Evolutionary conservation across 2,329 filamentous ascomycete species (phyloP).

Genomic region (Amesomyces nigricolor): DNA sequence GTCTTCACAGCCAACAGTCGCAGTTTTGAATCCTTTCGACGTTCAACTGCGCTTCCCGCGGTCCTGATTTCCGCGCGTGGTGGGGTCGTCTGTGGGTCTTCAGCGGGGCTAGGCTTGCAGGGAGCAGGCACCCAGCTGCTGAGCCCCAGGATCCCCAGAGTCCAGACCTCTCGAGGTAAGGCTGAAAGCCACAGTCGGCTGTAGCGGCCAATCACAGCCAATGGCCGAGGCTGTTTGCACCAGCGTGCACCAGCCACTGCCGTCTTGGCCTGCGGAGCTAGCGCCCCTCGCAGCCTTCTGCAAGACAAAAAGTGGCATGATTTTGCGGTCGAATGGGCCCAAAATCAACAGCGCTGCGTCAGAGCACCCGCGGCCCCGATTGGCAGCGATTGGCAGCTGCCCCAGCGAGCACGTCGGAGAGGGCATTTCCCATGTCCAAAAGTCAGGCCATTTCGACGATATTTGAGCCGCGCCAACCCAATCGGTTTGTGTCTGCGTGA

Average conservation of each 20-base stretch:
- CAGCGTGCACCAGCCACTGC: slow-evolving; percentile 25
- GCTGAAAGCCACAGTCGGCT: slow-evolving; percentile 21
- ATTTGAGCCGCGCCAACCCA: slow-evolving; percentile 12
- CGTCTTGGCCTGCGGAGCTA: slow-evolving; percentile 24
- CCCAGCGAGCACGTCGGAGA: slow-evolving; percentile 9
- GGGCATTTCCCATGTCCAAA: slow-evolving; percentile 14
- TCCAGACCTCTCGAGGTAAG: slow-evolving; percentile 19
- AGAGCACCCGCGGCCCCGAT: slow-evolving; percentile 22
- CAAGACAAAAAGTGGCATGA: slow-evolving; percentile 28
- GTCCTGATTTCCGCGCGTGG: too few relatives aligned
- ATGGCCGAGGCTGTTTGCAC: background rate
- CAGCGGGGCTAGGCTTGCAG: too few relatives aligned
- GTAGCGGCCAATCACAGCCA: slow-evolving; percentile 12
- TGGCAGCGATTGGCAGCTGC: slow-evolving; percentile 13
- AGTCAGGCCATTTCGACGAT: slow-evolving; percentile 24
- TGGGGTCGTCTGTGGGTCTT: too few relatives aligned
- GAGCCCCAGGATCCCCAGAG: background rate
- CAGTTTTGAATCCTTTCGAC: too few relatives aligned
- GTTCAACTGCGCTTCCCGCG: too few relatives aligned
- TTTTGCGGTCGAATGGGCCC: slow-evolving; percentile 26
- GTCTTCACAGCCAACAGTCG: too few relatives aligned
- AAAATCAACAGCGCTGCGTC: slow-evolving; percentile 24
- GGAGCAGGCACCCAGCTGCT: background rate
- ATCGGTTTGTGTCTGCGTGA: slow-evolving; percentile 9
- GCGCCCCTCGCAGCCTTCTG: slow-evolving; percentile 18